Conservation (phyloP, 306 rosid species). For the Medicago ruthenica region DNA sequence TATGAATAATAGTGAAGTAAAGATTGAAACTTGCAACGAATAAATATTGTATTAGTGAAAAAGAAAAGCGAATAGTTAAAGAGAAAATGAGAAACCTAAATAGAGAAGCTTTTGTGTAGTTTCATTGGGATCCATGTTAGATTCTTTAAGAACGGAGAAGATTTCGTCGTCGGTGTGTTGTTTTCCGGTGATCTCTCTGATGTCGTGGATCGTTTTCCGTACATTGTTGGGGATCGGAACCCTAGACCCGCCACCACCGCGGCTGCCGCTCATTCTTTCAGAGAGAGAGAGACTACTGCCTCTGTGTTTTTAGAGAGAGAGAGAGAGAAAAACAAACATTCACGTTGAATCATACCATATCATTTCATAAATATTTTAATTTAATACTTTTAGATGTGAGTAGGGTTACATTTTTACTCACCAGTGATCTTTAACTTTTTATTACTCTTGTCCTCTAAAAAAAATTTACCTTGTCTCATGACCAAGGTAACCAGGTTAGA, state of each 20-base stretch:
- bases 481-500: no score
- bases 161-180: slow-evolving; percentile 89
- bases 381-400: no score
- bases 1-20: slow-evolving; percentile 29
- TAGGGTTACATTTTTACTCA: no score
- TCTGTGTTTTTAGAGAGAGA: slow-evolving; percentile 20
- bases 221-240: slow-evolving; percentile 75
- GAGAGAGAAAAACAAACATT: background rate
- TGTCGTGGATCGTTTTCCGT: slow-evolving; percentile 60
- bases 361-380: background rate
- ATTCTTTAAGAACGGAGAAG: slow-evolving; percentile 73
- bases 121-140: slow-evolving; percentile 90
- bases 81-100: slow-evolving; percentile 47
- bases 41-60: background rate
- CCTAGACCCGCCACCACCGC: slow-evolving; percentile 60
- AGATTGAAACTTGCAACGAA: slow-evolving; percentile 30
- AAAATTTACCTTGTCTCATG: no score
- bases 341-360: slow-evolving; percentile 11
- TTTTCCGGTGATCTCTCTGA: slow-evolving; percentile 81
- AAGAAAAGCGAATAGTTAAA: background rate
- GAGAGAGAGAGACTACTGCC: slow-evolving; percentile 29
- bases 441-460: no score
- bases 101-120: slow-evolving; percentile 77
- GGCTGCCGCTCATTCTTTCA: slow-evolving; percentile 61
- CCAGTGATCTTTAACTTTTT: no score